Percentiles rank a stretch among this genome's conserved stretches.
Evolutionary conservation across 2,329 filamentous ascomycete genomes (phyloP).

Genomic region (Colletotrichum simmondsii): DNA sequence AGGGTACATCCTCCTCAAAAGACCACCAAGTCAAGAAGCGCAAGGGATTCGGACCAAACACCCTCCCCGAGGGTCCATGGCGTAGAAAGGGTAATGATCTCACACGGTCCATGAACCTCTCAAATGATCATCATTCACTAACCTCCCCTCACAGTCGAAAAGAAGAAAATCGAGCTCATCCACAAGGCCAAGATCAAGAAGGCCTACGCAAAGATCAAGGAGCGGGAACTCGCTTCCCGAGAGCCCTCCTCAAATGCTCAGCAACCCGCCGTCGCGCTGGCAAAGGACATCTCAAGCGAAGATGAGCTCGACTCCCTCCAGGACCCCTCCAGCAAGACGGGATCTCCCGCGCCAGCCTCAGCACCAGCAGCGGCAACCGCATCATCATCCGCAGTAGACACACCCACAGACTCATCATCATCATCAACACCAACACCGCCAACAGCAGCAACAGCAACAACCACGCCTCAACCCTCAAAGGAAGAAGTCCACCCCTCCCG

Average conservation of each 20-base stretch:
- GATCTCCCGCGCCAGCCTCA: slow-evolving; percentile 41
- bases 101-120: neutral
- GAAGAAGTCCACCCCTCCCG: slow-evolving; percentile 52
- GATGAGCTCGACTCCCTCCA: slow-evolving; percentile 32
- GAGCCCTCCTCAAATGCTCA: slow-evolving; percentile 29
- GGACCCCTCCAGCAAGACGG: slow-evolving; percentile 39
- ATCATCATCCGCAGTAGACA: slow-evolving; percentile 1
- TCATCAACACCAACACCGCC: slow-evolving; percentile 1
- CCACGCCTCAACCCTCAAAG: slow-evolving; percentile 24
- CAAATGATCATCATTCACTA: neutral
- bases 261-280: slow-evolving; percentile 2
- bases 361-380: slow-evolving; percentile 2
- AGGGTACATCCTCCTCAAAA: slow-evolving; percentile 37
- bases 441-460: slow-evolving; percentile 2
- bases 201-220: slow-evolving; percentile 88
- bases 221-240: slow-evolving; percentile 54
- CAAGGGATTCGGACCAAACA: slow-evolving; percentile 88
- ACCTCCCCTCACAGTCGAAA: slow-evolving; percentile 68
- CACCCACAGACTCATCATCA: slow-evolving; percentile 9
- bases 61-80: slow-evolving; percentile 90
- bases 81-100: slow-evolving; percentile 72
- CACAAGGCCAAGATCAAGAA: slow-evolving; percentile 95
- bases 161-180: slow-evolving; percentile 90
- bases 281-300: slow-evolving; percentile 36
- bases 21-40: slow-evolving; percentile 60